Evolutionary conservation across 2,329 filamentous ascomycete genomes (phyloP).

Genomic region (Neofusicoccum laricinum): DNA sequence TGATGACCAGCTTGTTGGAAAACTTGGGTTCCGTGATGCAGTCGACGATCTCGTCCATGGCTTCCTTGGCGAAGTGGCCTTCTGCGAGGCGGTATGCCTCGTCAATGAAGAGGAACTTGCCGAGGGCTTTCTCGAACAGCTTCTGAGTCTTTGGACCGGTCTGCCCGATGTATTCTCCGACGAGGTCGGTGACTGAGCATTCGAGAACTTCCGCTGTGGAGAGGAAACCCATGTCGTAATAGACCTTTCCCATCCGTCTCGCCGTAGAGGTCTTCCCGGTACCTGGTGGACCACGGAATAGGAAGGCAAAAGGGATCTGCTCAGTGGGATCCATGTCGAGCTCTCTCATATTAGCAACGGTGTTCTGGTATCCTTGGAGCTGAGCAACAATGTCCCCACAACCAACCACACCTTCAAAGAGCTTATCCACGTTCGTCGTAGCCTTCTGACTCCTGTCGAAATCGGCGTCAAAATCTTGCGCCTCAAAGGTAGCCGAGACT

Average conservation of each 20-base stretch:
- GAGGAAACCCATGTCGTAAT: conserved; percentile 71
- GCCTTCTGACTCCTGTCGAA: conserved; percentile 52
- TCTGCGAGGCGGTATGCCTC: conserved; percentile 66
- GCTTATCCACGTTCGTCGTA: conserved; percentile 48
- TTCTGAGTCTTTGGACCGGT: conserved; percentile 65
- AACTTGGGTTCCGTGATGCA: conserved; percentile 57
- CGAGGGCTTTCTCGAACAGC: conserved; percentile 60
- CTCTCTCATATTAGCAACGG: conserved; percentile 50
- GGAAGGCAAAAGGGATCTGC: conserved; percentile 63
- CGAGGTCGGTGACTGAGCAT: conserved; percentile 64
- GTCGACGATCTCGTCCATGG: conserved; percentile 53
- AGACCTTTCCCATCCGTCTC: conserved; percentile 71
- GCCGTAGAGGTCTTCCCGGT: conserved; percentile 72
- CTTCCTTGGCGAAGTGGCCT: conserved; percentile 56
- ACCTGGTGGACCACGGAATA: conserved; percentile 67
- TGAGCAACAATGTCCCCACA: conserved; percentile 53
- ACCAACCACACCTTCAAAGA: conserved; percentile 61
- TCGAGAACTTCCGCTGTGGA: conserved; percentile 59
- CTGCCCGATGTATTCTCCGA: conserved; percentile 67
- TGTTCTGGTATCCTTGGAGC: conserved; percentile 55
- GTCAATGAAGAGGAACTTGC: conserved; percentile 68
- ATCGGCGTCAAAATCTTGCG: conserved; percentile 58
- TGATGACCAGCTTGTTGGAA: conserved; percentile 60
- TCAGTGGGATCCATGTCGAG: conserved; percentile 55
- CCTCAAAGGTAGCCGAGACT: conserved; percentile 34